Evolutionary conservation across 2,329 filamentous ascomycete genomes (phyloP).

Genomic region (Gyromitra esculenta): DNA sequence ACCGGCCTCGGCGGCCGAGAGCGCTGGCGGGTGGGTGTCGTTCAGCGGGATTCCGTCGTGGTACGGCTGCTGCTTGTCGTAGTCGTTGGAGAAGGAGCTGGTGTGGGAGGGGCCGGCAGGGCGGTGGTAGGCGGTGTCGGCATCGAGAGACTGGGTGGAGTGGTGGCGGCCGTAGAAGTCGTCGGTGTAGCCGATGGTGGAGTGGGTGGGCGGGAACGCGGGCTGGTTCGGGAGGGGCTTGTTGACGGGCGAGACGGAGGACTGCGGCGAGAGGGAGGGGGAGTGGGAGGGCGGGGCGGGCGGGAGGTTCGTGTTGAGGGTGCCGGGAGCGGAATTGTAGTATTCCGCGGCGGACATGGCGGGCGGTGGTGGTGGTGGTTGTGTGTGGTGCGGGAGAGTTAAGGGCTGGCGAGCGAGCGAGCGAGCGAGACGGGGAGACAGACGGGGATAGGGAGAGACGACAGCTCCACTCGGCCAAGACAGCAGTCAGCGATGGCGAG

Average conservation of each 20-base stretch:
- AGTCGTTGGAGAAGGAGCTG: conserved; percentile 33
- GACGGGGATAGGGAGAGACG: background rate
- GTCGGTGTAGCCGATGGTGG: conserved; percentile 46
- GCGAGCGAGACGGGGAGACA: background rate
- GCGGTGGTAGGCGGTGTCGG: conserved; percentile 51
- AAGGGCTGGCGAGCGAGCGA: conserved; percentile 1
- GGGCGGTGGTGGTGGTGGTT: background rate
- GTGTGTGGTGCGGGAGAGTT: background rate
- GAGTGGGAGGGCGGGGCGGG: conserved; percentile 26
- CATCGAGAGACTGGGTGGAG: conserved; percentile 49
- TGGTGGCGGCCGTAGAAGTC: conserved; percentile 52
- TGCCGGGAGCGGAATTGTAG: conserved; percentile 60
- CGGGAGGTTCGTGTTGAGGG: conserved; percentile 35
- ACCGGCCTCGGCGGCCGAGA: conserved; percentile 27
- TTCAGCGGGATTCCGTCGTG: conserved; percentile 53
- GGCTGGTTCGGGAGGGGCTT: conserved; percentile 45
- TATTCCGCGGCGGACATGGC: conserved; percentile 58
- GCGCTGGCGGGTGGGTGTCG: conserved; percentile 35
- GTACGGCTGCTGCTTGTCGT: conserved; percentile 51
- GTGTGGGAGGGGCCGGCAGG: conserved; percentile 24
- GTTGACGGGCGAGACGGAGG: conserved; percentile 42
- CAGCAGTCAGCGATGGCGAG: too few species aligned
- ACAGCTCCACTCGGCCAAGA: background rate
- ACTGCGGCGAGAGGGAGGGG: conserved; percentile 31
- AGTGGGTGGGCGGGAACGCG: conserved; percentile 49